Conservation (phyloP, 345 rosid species). For the Eutrema heterophyllum region DNA sequence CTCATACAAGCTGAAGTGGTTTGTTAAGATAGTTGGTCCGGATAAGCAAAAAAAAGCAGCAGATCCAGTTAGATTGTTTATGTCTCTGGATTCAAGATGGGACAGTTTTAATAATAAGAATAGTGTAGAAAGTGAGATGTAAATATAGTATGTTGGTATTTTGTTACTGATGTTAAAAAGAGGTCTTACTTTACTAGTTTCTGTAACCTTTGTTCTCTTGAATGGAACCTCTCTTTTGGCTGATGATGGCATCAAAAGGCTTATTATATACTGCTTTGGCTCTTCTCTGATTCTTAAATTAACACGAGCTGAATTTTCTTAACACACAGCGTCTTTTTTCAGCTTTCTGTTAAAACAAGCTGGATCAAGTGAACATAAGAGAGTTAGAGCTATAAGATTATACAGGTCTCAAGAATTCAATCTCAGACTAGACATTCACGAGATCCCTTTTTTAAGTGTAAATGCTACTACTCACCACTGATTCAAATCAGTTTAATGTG, state of each 20-base stretch:
- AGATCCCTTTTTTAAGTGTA: too few species aligned
- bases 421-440: too few species aligned
- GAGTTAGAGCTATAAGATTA: background rate
- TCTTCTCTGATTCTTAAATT: too few species aligned
- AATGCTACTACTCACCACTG: too few species aligned
- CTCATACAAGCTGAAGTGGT: background rate
- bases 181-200: background rate
- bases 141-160: background rate
- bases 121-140: background rate
- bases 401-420: too few species aligned
- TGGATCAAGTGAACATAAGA: background rate
- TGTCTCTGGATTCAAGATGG: constrained; percentile 21
- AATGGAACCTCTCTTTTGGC: background rate
- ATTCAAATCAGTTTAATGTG: too few species aligned
- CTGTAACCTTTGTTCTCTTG: background rate
- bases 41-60: background rate
- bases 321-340: background rate
- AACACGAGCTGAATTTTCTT: background rate
- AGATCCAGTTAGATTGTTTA: constrained; percentile 16
- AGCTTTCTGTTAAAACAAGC: background rate
- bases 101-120: constrained; percentile 5
- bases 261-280: background rate
- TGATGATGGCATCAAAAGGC: background rate
- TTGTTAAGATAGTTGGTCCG: background rate
- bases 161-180: background rate